A percentile compares a stretch with the other conserved stretches of the same genome.
These are phyloP conservation scores for Claviceps citrina DNA, from an alignment of 2,329 filamentous ascomycete genomes.

Conservation along the genomic window DNA sequence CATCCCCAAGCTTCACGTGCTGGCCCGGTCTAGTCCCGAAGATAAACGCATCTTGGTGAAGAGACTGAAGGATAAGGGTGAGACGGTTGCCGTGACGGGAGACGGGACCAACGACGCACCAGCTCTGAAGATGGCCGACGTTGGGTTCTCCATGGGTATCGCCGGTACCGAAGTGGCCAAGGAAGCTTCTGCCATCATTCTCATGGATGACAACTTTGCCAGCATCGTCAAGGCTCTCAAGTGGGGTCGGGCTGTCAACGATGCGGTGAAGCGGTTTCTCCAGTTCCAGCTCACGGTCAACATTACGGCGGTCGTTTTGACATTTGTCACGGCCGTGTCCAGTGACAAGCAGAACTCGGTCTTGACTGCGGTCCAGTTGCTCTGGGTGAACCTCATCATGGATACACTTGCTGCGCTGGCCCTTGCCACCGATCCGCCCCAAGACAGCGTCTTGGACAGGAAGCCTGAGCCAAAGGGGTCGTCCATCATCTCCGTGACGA, in stretches of 20 bases:
- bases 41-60: slow-evolving; percentile 62
- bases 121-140: slow-evolving; percentile 64
- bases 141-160: slow-evolving; percentile 78
- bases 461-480: slow-evolving; percentile 47
- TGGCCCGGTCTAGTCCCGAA: slow-evolving; percentile 60
- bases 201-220: slow-evolving; percentile 78
- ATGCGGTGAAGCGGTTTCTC: slow-evolving; percentile 62
- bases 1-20: slow-evolving; percentile 53
- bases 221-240: slow-evolving; percentile 75
- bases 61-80: slow-evolving; percentile 53
- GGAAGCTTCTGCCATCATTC: slow-evolving; percentile 69
- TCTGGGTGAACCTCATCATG: slow-evolving; percentile 97
- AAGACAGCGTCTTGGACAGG: slow-evolving; percentile 62
- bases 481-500: slow-evolving; percentile 64
- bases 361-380: slow-evolving; percentile 73
- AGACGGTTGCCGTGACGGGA: slow-evolving; percentile 70
- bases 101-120: slow-evolving; percentile 76
- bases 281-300: slow-evolving; percentile 77
- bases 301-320: slow-evolving; percentile 74
- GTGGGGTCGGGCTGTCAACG: slow-evolving; percentile 66
- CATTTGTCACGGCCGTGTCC: slow-evolving; percentile 74
- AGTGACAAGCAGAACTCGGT: slow-evolving; percentile 56
- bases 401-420: slow-evolving; percentile 85
- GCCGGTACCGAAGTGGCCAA: slow-evolving; percentile 72
- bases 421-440: slow-evolving; percentile 79